Percentiles rank a stretch among this genome's conserved stretches.
These are phyloP conservation scores for Fusarium sp. DNA, from an alignment of 2,329 filamentous ascomycete genomes.

Conservation along the genomic window DNA sequence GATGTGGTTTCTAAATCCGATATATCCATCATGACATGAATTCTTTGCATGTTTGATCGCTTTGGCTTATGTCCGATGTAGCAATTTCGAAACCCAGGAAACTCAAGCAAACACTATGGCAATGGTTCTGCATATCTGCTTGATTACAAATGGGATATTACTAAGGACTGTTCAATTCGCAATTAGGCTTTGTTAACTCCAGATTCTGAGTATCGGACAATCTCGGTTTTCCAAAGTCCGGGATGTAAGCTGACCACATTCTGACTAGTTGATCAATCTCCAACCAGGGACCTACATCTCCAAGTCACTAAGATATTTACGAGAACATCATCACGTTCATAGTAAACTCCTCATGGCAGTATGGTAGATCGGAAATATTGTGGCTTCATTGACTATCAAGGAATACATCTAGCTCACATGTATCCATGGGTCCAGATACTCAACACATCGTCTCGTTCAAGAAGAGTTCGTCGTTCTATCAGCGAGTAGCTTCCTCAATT, in stretches of 20 bases:
- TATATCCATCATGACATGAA: neutral
- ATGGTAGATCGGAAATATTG: no score
- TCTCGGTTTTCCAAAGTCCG: constrained; percentile 32
- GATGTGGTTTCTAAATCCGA: constrained; percentile 9
- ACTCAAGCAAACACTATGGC: neutral
- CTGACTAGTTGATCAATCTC: no score
- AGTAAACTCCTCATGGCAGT: no score
- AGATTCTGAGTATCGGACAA: constrained; percentile 13
- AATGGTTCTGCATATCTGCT: no score
- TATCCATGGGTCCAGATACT: neutral
- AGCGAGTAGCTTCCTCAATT: constrained; percentile 14
- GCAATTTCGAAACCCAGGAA: neutral
- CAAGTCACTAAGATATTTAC: neutral
- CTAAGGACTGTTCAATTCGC: neutral
- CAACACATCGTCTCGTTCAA: neutral
- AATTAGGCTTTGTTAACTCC: constrained; percentile 5
- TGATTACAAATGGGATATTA: neutral
- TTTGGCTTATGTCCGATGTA: neutral
- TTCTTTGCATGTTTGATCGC: neutral
- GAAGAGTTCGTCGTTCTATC: neutral
- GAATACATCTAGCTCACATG: neutral
- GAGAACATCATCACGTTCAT: no score
- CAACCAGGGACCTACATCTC: neutral
- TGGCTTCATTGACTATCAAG: neutral
- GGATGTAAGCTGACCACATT: neutral